Conservation (phyloP, 2,329 filamentous ascomycete species). For the Saccharata proteae region DNA sequence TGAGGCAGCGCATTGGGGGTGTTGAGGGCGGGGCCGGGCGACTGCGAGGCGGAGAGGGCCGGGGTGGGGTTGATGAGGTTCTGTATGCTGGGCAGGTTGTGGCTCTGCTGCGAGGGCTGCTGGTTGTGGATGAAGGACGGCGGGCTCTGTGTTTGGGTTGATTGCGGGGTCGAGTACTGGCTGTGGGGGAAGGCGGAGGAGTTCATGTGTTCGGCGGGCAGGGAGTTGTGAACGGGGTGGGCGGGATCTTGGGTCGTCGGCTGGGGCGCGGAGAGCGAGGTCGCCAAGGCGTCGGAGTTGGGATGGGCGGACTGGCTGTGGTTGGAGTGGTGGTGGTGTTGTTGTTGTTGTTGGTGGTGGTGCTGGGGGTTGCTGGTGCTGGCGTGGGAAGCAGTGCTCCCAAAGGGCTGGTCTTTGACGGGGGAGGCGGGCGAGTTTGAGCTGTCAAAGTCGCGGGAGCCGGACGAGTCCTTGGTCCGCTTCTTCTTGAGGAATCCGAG, state of each 20-base stretch:
- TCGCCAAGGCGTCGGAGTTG: too few species aligned
- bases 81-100: constrained; percentile 69
- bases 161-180: constrained; percentile 19
- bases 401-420: constrained; percentile 45
- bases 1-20: constrained; percentile 10
- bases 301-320: constrained; percentile 19
- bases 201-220: constrained; percentile 28
- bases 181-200: constrained; percentile 21
- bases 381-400: constrained; percentile 20
- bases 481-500: constrained; percentile 98
- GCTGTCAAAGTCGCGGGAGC: constrained; percentile 44
- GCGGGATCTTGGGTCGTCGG: constrained; percentile 14
- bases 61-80: constrained; percentile 62
- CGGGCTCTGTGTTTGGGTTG: constrained; percentile 12
- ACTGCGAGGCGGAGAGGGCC: constrained; percentile 15
- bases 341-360: too few species aligned
- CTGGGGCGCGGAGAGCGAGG: constrained; percentile 4
- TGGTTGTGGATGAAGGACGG: constrained; percentile 5
- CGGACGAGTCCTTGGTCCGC: constrained; percentile 77
- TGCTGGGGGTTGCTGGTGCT: constrained; percentile 16
- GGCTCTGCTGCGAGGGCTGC: constrained; percentile 26
- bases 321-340: too few species aligned
- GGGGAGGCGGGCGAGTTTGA: constrained; percentile 57
- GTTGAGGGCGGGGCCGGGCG: constrained; percentile 19
- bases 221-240: constrained; percentile 7